Evolutionary conservation across 2,329 filamentous ascomycete genomes (phyloP).

Genomic region (Ophiostoma triangulosporum): DNA sequence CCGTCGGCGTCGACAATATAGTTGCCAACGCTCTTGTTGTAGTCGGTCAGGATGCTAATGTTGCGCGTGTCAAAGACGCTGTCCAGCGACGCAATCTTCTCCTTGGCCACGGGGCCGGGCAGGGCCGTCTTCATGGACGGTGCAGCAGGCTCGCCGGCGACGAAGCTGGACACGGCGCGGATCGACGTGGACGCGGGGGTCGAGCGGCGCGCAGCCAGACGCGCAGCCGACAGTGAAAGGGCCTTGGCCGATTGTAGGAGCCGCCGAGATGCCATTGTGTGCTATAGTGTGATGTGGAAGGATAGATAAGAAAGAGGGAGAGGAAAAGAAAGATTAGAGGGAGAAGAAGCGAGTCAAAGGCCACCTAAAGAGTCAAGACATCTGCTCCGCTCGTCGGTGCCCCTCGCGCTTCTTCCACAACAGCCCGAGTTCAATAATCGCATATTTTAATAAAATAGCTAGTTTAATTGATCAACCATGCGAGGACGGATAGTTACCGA

Average conservation of each 20-base stretch:
- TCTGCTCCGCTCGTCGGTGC: background rate
- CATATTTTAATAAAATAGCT: background rate
- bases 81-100: conserved; percentile 55
- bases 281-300: background rate
- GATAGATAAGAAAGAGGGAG: background rate
- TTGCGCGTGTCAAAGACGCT: conserved; percentile 75
- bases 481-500: background rate
- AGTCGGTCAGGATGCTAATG: conserved; percentile 71
- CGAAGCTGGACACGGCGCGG: conserved; percentile 2
- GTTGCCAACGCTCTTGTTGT: conserved; percentile 62
- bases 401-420: background rate
- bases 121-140: conserved; percentile 48
- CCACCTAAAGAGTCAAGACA: background rate
- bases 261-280: conserved; percentile 4
- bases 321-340: background rate
- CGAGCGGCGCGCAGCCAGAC: background rate
- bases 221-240: background rate
- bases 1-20: conserved; percentile 64
- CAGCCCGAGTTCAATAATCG: background rate
- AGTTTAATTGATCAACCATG: background rate
- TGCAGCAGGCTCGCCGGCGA: conserved; percentile 31
- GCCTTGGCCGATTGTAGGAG: conserved; percentile 2
- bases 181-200: background rate
- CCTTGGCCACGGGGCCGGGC: conserved; percentile 61
- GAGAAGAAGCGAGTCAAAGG: background rate